Evolutionary conservation across 2,329 filamentous ascomycete genomes (phyloP), one percentile per base, ranked within the genome.

Genomic region (Cladosporium sp.): DNA sequence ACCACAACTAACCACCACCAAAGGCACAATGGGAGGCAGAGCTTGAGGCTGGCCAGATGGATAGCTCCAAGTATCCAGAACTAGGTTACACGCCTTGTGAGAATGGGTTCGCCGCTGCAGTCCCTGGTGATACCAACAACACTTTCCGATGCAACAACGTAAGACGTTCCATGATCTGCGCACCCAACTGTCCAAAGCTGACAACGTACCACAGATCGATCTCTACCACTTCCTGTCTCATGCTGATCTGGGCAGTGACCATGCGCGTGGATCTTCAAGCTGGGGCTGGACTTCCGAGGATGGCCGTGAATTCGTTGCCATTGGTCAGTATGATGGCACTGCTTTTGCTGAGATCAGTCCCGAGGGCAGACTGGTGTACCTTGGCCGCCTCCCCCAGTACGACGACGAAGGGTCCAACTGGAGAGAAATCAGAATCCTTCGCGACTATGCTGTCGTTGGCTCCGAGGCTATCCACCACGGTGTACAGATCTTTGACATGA

Each of bases 401-500:
- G 74, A 75, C 58, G 72, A 73, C n/a, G 71, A 75, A 37, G 75
- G 75, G 44, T 75, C 77, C 25, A 71, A 74, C 36, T 83, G 80
- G 80, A 74, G 80, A 48, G 80, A 83, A 68, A 83, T 83, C 59
- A 71, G 75, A 17, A 71, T 67, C 3, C 74, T 74, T 61, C 75
- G 71, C 61, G 58, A 77, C 61, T 72, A 74, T 59, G 71, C 76
- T 67, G 70, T 77, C 59, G 76, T 78, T 51, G 76, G 75, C 51
- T 56, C 65, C n/a, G 77, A 79, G 61, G 77, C 79, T 34, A 63
- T 66, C 42, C 68, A 74, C 63, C 83, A 86, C 68, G 80, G 80
- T 34, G 78, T 86, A 47, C 83, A 86, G 70, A 78, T 86, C 70
- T 86, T 86, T 65, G 83, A 86, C 70, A 78, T 85, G 80, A 78